These are phyloP conservation scores for Haplosporangium sp. DNA, from an alignment of 371 early-diverging fungal species.

Conservation along the genomic window DNA sequence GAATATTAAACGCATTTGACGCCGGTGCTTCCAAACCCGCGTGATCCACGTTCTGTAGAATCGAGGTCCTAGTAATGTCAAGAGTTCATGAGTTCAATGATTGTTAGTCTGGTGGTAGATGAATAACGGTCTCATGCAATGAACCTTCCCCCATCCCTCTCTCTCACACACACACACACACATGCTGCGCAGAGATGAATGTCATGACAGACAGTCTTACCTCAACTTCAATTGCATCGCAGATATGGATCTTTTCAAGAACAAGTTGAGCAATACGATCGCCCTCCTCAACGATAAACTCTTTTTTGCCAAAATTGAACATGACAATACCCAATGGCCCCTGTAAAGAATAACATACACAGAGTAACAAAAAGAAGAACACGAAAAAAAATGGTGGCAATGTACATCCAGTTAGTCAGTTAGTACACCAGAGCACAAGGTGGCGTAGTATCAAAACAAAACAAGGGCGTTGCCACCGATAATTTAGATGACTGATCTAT, in stretches of 20 bases:
- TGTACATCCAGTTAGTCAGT: neutral
- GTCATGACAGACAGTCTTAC: constrained; percentile 38
- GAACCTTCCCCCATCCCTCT: too few species aligned
- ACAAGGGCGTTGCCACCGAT: neutral
- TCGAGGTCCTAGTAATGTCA: constrained; percentile 64
- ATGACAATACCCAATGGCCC: constrained; percentile 84
- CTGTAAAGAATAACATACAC: neutral
- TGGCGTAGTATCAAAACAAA: neutral
- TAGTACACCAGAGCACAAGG: too few species aligned
- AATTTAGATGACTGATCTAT: neutral
- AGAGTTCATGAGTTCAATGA: neutral
- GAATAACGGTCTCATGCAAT: too few species aligned
- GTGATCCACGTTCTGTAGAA: constrained; percentile 84
- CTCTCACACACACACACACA: neutral
- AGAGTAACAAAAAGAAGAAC: neutral
- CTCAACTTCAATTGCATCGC: constrained; percentile 83
- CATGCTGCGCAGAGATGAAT: neutral
- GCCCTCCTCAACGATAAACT: constrained; percentile 85
- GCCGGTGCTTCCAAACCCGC: constrained; percentile 97
- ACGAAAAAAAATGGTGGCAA: neutral
- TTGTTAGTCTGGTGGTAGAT: too few species aligned
- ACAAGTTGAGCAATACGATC: constrained; percentile 98
- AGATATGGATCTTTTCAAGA: constrained; percentile 86
- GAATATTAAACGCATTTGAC: constrained; percentile 28
- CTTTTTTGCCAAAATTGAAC: constrained; percentile 89